A percentile compares a stretch with the other conserved stretches of the same genome.
Conservation (phyloP, 148 eudicot genomes). For the Polygonum aviculare region DNA sequence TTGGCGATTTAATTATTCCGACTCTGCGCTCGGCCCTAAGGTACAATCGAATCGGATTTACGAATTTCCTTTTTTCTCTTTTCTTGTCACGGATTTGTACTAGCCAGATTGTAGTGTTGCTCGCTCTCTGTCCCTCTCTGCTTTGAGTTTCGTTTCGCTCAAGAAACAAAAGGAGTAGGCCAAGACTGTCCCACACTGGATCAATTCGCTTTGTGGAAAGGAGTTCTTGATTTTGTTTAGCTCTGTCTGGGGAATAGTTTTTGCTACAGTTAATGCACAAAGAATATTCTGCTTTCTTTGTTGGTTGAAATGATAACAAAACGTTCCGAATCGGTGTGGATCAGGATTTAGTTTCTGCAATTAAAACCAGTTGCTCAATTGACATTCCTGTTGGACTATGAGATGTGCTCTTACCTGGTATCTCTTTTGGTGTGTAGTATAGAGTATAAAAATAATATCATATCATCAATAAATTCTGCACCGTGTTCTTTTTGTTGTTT, state of each 20-base stretch:
- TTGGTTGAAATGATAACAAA: background rate
- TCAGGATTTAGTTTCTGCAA: background rate
- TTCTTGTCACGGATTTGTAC: background rate
- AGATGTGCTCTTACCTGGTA: too few species aligned
- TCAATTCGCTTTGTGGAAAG: background rate
- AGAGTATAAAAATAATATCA: too few species aligned
- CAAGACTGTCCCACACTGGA: background rate
- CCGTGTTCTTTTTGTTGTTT: background rate
- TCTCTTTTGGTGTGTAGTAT: too few species aligned
- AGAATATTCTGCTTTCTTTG: background rate
- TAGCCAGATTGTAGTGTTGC: background rate
- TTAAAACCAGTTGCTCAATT: too few species aligned
- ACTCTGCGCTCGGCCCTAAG: slow-evolving; percentile 39
- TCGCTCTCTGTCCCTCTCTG: too few species aligned
- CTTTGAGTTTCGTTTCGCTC: background rate
- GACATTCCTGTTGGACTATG: too few species aligned
- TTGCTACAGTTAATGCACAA: too few species aligned
- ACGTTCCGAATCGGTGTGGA: background rate
- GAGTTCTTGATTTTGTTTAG: background rate
- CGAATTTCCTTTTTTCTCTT: background rate
- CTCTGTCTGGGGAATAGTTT: background rate
- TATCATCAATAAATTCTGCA: background rate
- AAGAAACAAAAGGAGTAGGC: background rate
- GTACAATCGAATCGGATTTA: slow-evolving; percentile 20
- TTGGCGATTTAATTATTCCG: slow-evolving; percentile 34